phyloP scores from a whole-genome alignment of 495 filamentous ascomycete species.

The Aspergillus sclerotioniger region DNA sequence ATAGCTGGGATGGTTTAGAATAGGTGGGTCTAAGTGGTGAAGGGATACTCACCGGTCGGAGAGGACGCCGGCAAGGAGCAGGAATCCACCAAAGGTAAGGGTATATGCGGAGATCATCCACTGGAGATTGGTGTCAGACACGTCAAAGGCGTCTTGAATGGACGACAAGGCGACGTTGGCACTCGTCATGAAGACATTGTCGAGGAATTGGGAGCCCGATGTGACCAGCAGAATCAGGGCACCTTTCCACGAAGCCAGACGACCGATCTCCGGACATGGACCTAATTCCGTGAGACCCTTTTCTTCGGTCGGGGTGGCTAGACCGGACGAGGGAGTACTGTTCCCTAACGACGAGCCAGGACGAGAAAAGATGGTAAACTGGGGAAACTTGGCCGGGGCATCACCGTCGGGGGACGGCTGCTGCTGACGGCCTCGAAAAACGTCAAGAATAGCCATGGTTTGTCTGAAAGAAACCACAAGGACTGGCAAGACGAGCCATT shows the following conservation, averaged over 20 bases:
- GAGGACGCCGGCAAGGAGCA: slow-evolving; percentile 33
- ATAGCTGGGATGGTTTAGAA: too few species aligned
- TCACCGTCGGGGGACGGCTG: not conserved
- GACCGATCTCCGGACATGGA: slow-evolving; percentile 29
- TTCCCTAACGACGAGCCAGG: slow-evolving; percentile 14
- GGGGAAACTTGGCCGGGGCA: slow-evolving; percentile 16
- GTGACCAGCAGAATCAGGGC: slow-evolving; percentile 35
- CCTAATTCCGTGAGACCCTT: slow-evolving; percentile 24
- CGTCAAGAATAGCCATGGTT: slow-evolving; percentile 11
- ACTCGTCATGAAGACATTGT: slow-evolving; percentile 43
- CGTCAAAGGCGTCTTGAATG: slow-evolving; percentile 36
- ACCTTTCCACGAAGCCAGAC: slow-evolving; percentile 33
- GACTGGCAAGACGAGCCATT: not conserved
- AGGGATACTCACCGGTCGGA: slow-evolving; percentile 32
- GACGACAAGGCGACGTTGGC: slow-evolving; percentile 37
- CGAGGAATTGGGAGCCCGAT: slow-evolving; percentile 38
- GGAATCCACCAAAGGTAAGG: slow-evolving; percentile 36
- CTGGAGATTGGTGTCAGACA: slow-evolving; percentile 33
- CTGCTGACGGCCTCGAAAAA: slow-evolving; percentile 6
- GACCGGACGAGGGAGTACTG: slow-evolving; percentile 12
- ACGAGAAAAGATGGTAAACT: slow-evolving; percentile 23
- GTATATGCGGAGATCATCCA: slow-evolving; percentile 44
- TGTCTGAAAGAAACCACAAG: not conserved
- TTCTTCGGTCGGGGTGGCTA: slow-evolving; percentile 20
- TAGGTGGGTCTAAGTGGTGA: too few species aligned